A percentile compares a stretch with the other conserved stretches of the same genome.
Evolutionary conservation across 108 stramenopile genomes (phyloP).

Genomic region (Pseudonitzschia pungens): DNA sequence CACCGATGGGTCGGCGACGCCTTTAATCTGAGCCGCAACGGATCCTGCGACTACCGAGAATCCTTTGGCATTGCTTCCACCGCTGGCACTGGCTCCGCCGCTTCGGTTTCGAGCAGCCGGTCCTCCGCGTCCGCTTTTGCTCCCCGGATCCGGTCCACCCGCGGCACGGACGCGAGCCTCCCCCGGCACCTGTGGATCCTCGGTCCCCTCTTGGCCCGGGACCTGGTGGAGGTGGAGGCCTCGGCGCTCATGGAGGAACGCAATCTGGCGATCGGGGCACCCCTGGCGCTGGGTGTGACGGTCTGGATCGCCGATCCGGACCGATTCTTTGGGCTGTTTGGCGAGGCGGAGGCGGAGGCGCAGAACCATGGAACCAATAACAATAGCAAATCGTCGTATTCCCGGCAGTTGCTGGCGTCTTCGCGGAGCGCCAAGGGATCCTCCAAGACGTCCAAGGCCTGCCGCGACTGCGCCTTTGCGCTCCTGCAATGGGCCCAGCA

Average conservation of each 20-base stretch:
- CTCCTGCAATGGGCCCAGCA: constrained; percentile 82
- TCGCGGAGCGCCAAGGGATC: not conserved
- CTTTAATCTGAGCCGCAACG: constrained; percentile 44
- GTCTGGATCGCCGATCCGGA: constrained; percentile 12
- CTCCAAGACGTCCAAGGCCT: constrained; percentile 13
- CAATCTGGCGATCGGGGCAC: constrained; percentile 55
- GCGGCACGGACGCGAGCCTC: constrained; percentile 45
- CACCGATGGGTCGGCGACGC: constrained; percentile 66
- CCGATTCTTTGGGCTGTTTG: constrained; percentile 3
- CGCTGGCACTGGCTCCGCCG: not conserved
- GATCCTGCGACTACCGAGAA: constrained; percentile 43
- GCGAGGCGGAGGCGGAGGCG: not conserved
- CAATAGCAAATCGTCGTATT: not conserved
- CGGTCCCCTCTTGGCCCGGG: constrained; percentile 48
- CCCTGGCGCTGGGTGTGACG: constrained; percentile 49
- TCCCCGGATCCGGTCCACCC: constrained; percentile 3
- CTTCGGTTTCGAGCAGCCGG: no score
- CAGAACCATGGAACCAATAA: not conserved
- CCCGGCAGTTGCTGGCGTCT: not conserved
- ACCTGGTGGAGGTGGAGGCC: constrained; percentile 41
- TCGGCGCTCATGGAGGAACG: constrained; percentile 73
- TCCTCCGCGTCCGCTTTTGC: no score
- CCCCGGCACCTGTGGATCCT: constrained; percentile 44
- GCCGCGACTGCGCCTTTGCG: constrained; percentile 59
- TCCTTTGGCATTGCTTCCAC: constrained; percentile 19